Percentiles rank a stretch among this genome's conserved stretches.
Conservation (phyloP, 2,329 filamentous ascomycete genomes). For the Ciborinia camelliae region DNA sequence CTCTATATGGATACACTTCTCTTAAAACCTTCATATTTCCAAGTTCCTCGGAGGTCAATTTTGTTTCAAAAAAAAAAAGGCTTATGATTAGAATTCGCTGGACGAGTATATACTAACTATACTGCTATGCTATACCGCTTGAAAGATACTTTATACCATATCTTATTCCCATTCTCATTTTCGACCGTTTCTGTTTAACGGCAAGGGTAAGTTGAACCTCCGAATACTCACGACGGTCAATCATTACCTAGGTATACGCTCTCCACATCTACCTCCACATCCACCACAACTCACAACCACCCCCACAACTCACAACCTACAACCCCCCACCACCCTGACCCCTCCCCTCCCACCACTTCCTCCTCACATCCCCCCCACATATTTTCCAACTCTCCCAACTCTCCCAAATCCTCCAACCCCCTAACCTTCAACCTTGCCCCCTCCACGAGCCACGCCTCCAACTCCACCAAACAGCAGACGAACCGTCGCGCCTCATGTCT, state of each 20-base stretch:
- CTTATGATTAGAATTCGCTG: background rate
- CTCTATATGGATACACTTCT: too few relatives aligned
- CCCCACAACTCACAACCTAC: too few relatives aligned
- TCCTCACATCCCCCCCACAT: conserved; percentile 18
- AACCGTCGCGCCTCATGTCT: conserved; percentile 1
- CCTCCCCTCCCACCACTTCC: conserved; percentile 9
- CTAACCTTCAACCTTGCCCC: background rate
- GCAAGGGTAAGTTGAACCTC: too few relatives aligned
- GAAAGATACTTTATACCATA: background rate
- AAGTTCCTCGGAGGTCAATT: too few relatives aligned
- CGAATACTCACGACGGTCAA: too few relatives aligned
- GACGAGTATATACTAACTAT: background rate
- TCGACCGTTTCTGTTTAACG: too few relatives aligned
- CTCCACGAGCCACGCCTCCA: background rate
- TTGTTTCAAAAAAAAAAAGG: too few relatives aligned
- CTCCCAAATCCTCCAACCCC: background rate
- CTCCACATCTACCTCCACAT: background rate
- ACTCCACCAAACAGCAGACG: conserved; percentile 6
- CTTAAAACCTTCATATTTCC: background rate
- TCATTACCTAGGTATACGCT: too few relatives aligned
- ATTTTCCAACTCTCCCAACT: background rate
- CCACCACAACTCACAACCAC: background rate
- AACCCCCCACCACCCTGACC: background rate
- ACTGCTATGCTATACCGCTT: background rate
- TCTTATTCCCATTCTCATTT: background rate